A percentile compares a stretch with the other conserved stretches of the same genome.
Evolutionary conservation across 352 stramenopile species (phyloP).

Genomic region (Phytophthora crassamura): DNA sequence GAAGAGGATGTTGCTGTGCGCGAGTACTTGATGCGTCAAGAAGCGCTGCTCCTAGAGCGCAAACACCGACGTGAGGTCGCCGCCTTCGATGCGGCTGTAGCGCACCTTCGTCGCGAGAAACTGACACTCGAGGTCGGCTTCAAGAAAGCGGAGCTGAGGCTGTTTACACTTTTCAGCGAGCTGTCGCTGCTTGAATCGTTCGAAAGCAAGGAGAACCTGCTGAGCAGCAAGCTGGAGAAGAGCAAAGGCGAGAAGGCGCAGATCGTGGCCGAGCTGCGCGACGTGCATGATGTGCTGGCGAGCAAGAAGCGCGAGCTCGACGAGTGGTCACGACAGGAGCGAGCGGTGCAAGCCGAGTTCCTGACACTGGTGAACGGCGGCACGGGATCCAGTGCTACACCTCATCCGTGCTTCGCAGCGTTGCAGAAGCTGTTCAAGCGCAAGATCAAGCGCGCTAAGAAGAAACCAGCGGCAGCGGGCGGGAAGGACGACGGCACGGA

Average conservation of each 20-base stretch:
- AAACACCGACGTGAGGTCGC: constrained; percentile 72
- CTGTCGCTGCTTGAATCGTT: constrained; percentile 91
- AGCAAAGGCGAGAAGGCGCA: constrained; percentile 87
- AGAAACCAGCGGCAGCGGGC: constrained; percentile 40
- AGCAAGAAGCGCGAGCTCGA: constrained; percentile 86
- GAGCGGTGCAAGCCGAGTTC: constrained; percentile 74
- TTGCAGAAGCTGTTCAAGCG: constrained; percentile 93
- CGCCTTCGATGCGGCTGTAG: constrained; percentile 90
- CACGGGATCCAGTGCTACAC: constrained; percentile 33
- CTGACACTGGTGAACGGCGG: constrained; percentile 74
- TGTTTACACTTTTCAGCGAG: constrained; percentile 90
- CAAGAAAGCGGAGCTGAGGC: constrained; percentile 88
- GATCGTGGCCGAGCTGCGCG: constrained; percentile 78
- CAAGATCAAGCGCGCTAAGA: constrained; percentile 93
- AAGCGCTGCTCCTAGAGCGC: constrained; percentile 69
- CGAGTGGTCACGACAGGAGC: constrained; percentile 72
- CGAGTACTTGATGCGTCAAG: constrained; percentile 64
- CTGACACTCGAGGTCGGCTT: constrained; percentile 88
- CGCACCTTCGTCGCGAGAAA: constrained; percentile 88
- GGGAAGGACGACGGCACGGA: constrained; percentile 48
- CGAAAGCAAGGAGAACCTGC: constrained; percentile 89
- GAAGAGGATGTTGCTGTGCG: constrained; percentile 55
- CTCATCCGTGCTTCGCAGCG: constrained; percentile 69
- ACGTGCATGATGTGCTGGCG: constrained; percentile 78
- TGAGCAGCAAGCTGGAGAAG: constrained; percentile 89